Conservation (phyloP, 2,329 filamentous ascomycete species). For the Cladosporium austrohemisphaericum region DNA sequence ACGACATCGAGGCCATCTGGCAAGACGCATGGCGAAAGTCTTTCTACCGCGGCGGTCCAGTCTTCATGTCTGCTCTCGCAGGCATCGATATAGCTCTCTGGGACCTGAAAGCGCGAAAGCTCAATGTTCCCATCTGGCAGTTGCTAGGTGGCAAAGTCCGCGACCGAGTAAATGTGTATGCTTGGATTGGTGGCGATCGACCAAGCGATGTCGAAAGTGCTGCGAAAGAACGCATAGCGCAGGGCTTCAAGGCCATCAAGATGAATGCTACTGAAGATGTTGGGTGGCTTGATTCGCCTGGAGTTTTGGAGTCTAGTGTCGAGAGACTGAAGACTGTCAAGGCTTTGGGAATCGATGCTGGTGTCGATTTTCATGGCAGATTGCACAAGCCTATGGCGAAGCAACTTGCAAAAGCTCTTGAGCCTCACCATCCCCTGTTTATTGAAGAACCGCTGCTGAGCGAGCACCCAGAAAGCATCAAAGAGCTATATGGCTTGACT, state of each 20-base stretch:
- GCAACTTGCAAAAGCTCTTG: constrained; percentile 63
- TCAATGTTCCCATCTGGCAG: constrained; percentile 66
- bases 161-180: constrained; percentile 66
- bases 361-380: constrained; percentile 72
- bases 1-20: constrained; percentile 78
- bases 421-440: constrained; percentile 64
- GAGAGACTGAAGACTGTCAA: constrained; percentile 66
- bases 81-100: constrained; percentile 75
- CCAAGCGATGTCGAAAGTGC: constrained; percentile 58
- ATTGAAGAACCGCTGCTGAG: constrained; percentile 70
- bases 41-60: constrained; percentile 72
- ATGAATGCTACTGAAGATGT: constrained; percentile 76
- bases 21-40: constrained; percentile 56
- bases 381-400: constrained; percentile 75
- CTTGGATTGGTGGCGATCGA: constrained; percentile 71
- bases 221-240: constrained; percentile 49
- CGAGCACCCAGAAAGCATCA: constrained; percentile 64
- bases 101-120: constrained; percentile 66
- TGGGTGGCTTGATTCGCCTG: constrained; percentile 70
- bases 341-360: constrained; percentile 64
- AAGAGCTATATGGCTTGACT: constrained; percentile 54
- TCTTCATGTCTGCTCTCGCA: constrained; percentile 73
- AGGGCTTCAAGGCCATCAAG: constrained; percentile 65
- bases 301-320: constrained; percentile 58
- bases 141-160: constrained; percentile 70